Conservation (phyloP, 75 land plant species). For the Selaginella moellendorffii region DNA sequence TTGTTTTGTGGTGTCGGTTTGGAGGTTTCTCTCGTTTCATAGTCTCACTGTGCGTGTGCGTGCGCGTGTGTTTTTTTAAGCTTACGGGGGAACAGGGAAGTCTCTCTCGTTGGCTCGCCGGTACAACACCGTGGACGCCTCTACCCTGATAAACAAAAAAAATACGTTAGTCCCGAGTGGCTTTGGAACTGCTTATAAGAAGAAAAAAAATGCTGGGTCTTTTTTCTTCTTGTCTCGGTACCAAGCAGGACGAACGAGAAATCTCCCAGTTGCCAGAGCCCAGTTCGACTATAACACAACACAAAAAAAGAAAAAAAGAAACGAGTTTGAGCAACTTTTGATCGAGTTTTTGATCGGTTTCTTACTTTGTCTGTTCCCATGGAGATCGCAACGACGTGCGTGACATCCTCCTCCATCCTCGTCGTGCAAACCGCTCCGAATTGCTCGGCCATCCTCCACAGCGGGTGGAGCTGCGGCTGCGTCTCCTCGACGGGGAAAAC, state of each 20-base stretch:
- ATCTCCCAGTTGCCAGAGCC: slow-evolving; percentile 83
- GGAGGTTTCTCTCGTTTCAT: neutral
- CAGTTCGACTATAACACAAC: slow-evolving; percentile 67
- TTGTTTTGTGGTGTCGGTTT: neutral
- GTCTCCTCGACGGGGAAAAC: slow-evolving; percentile 84
- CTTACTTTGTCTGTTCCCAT: slow-evolving; percentile 99
- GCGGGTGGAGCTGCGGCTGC: slow-evolving; percentile 82
- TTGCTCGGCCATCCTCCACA: slow-evolving; percentile 95
- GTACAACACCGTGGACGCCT: slow-evolving; percentile 91
- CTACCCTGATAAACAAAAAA: slow-evolving; percentile 56
- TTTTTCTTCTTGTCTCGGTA: slow-evolving; percentile 39
- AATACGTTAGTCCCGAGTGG: neutral
- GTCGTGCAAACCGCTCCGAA: slow-evolving; percentile 90
- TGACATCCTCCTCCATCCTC: slow-evolving; percentile 78
- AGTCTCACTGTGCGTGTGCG: neutral
- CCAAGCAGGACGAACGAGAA: slow-evolving; percentile 91
- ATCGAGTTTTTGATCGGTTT: too few species aligned
- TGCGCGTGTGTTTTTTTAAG: too few species aligned
- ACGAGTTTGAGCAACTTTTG: too few species aligned
- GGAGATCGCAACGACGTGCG: slow-evolving; percentile 95
- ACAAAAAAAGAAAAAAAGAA: too few species aligned
- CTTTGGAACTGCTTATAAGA: slow-evolving; percentile 2
- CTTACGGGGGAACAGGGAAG: slow-evolving; percentile 45
- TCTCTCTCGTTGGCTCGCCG: slow-evolving; percentile 82
- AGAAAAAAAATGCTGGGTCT: neutral